phyloP scores from a whole-genome alignment of 257 asterid species.

The Echium plantagineum region DNA sequence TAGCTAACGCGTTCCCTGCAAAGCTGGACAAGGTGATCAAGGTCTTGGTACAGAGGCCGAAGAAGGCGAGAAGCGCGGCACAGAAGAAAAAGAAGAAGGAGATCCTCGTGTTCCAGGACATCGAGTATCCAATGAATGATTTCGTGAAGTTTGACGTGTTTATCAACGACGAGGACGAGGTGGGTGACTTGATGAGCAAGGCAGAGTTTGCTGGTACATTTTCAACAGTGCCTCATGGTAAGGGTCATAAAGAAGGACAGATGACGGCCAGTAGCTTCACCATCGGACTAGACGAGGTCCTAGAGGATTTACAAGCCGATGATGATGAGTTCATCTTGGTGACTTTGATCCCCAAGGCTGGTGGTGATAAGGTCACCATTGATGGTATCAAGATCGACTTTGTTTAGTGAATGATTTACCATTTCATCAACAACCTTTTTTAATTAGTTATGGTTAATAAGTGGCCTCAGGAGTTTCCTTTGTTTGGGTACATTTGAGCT shows the following conservation, averaged over 20 bases:
- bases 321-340: conserved; percentile 37
- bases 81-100: conserved; percentile 27
- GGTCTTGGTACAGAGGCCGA: conserved; percentile 30
- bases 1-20: conserved; percentile 26
- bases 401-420: no score
- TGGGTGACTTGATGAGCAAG: conserved; percentile 22
- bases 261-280: conserved; percentile 14
- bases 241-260: conserved; percentile 8
- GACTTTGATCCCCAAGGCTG: conserved; percentile 29
- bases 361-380: conserved; percentile 23
- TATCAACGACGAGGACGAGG: conserved; percentile 38
- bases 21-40: conserved; percentile 37
- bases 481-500: no score
- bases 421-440: no score
- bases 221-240: conserved; percentile 24
- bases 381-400: conserved; percentile 12
- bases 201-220: conserved; percentile 38
- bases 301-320: conserved; percentile 35
- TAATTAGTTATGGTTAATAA: no score
- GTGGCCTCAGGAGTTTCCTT: no score
- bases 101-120: conserved; percentile 29
- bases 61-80: conserved; percentile 22
- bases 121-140: conserved; percentile 18
- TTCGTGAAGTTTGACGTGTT: conserved; percentile 33
- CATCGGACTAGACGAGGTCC: conserved; percentile 25